These are phyloP conservation scores for Lithocarpus polystachyus DNA, from an alignment of 306 rosid genomes.

Conservation along the genomic window DNA sequence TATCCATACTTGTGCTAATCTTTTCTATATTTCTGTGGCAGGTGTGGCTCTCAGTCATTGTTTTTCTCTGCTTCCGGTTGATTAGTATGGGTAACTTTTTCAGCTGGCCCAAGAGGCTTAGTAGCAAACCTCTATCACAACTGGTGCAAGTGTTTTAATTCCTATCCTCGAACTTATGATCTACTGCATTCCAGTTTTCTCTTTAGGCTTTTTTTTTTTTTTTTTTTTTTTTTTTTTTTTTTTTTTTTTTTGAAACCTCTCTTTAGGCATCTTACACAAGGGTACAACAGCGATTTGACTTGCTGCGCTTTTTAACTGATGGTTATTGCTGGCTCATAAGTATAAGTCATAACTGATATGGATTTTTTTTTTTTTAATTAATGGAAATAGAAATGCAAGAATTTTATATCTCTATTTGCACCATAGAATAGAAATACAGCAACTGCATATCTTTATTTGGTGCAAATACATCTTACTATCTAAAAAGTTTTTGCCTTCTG, in stretches of 20 bases:
- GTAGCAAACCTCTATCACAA: slow-evolving; percentile 31
- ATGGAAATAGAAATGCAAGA: neutral
- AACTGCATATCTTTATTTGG: too few relatives aligned
- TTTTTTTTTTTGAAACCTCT: slow-evolving; percentile 18
- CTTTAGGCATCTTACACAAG: slow-evolving; percentile 46
- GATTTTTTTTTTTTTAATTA: neutral
- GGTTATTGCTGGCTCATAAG: neutral
- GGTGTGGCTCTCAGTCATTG: neutral
- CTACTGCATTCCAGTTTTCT: slow-evolving; percentile 79
- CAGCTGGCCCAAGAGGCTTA: too few relatives aligned
- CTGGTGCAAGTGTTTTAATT: slow-evolving; percentile 90
- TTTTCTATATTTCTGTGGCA: slow-evolving; percentile 32
- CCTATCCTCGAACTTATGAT: slow-evolving; percentile 92
- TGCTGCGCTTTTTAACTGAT: neutral
- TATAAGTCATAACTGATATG: neutral
- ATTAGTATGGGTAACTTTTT: slow-evolving; percentile 28
- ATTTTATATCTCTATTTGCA: neutral
- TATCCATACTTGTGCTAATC: slow-evolving; percentile 18
- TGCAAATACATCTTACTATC: too few relatives aligned
- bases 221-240: too few relatives aligned
- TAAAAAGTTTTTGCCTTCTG: too few relatives aligned
- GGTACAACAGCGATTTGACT: slow-evolving; percentile 38
- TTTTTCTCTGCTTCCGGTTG: too few relatives aligned
- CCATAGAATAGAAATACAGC: too few relatives aligned
- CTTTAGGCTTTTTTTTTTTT: too few relatives aligned